A percentile compares a stretch with the other conserved stretches of the same genome.
These are phyloP conservation scores for Pisolithus tinctorius DNA, from an alignment of 768 basidiomycete genomes.

Conservation along the genomic window DNA sequence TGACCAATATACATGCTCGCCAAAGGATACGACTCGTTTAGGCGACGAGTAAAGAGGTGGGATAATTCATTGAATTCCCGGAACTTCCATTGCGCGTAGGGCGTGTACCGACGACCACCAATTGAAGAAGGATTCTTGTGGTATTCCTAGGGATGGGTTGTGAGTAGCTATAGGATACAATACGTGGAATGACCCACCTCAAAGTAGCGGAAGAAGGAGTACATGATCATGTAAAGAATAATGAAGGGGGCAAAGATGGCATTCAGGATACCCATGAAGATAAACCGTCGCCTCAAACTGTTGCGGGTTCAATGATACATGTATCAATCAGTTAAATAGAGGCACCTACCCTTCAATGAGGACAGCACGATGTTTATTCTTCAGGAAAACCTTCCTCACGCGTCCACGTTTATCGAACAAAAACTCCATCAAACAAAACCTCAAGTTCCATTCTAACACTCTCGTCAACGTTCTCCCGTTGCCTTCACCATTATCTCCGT, in stretches of 20 bases:
- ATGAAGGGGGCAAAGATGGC: constrained; percentile 96
- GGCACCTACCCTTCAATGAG: constrained; percentile 75
- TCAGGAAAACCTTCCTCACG: constrained; percentile 88
- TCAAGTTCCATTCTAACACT: constrained; percentile 94
- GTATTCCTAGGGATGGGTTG: constrained; percentile 67
- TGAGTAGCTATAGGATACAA: neutral
- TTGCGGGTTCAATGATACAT: constrained; percentile 1
- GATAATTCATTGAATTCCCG: constrained; percentile 98
- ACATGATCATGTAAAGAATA: constrained; percentile 92
- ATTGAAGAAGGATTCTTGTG: constrained; percentile 97
- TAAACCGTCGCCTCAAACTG: constrained; percentile 79
- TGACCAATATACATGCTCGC: constrained; percentile 97
- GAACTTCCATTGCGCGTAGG: constrained; percentile 96
- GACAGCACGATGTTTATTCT: constrained; percentile 68
- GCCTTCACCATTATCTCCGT: constrained; percentile 40
- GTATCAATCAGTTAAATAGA: neutral
- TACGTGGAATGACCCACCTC: constrained; percentile 52
- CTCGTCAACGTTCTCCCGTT: constrained; percentile 80
- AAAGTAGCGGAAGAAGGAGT: constrained; percentile 99
- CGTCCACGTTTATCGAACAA: constrained; percentile 86
- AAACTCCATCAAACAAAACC: constrained; percentile 93
- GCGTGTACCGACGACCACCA: constrained; percentile 87
- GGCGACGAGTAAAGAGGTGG: constrained; percentile 80
- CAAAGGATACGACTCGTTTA: constrained; percentile 83
- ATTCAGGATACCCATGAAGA: constrained; percentile 96